Evolutionary conservation across 2,329 filamentous ascomycete species (phyloP).

Genomic region (Tolypocladium ophioglossoides): DNA sequence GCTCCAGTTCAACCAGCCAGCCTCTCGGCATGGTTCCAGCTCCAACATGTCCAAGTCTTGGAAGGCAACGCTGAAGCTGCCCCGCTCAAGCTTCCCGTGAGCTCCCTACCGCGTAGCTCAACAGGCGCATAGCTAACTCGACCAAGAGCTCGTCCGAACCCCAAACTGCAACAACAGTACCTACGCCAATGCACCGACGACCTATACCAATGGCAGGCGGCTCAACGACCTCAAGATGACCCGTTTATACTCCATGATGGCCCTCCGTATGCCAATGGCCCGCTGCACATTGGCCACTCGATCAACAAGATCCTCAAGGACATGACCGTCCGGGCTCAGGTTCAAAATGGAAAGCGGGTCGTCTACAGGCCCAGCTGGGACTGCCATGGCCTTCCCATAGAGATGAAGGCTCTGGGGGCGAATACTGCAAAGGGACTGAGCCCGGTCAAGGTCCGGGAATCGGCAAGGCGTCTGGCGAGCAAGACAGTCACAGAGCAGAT

Average conservation of each 20-base stretch:
- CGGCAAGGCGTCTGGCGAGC: conserved; percentile 54
- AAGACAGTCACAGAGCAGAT: conserved; percentile 64
- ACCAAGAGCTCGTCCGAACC: conserved; percentile 39
- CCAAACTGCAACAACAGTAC: conserved; percentile 43
- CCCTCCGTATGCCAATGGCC: conserved; percentile 91
- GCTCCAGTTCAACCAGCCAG: conserved; percentile 4
- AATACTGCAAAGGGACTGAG: conserved; percentile 30
- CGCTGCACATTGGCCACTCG: conserved; percentile 84
- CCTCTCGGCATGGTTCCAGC: conserved; percentile 15
- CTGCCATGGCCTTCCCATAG: conserved; percentile 93
- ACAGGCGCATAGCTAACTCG: conserved; percentile 1
- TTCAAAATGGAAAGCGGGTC: conserved; percentile 61
- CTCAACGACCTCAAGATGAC: conserved; percentile 40
- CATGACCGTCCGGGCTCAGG: conserved; percentile 72
- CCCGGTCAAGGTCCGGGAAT: conserved; percentile 49
- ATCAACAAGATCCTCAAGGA: conserved; percentile 97
- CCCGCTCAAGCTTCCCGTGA: conserved; percentile 64
- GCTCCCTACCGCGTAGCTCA: conserved; percentile 10
- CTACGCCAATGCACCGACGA: conserved; percentile 74
- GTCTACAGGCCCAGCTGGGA: conserved; percentile 92
- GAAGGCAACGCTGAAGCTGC: conserved; percentile 65
- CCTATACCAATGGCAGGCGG: conserved; percentile 78
- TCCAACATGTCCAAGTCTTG: conserved; percentile 46
- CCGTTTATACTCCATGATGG: conserved; percentile 87
- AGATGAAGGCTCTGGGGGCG: conserved; percentile 78